phyloP scores from a whole-genome alignment of 139 green algal species.

The Volvox africanus region DNA sequence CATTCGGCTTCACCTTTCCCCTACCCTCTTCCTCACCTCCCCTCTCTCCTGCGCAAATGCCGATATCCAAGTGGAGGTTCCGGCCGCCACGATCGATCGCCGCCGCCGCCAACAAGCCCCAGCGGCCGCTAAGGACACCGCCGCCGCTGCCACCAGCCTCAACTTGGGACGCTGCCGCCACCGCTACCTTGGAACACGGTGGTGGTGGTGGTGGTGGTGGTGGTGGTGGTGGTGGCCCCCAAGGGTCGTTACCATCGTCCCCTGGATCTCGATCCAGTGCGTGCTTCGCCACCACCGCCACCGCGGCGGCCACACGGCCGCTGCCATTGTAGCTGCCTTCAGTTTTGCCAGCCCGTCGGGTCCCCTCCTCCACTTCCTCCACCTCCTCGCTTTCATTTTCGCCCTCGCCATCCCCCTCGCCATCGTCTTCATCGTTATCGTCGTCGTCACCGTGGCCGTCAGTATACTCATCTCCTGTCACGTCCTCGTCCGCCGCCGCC shows the following conservation, averaged over 20 bases:
- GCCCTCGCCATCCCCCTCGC: constrained; percentile 37
- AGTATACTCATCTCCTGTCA: constrained; percentile 17
- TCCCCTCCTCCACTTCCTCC: neutral
- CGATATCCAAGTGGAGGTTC: constrained; percentile 73
- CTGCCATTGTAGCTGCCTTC: neutral
- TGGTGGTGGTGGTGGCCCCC: neutral
- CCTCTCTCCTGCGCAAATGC: constrained; percentile 64
- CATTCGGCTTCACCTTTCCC: too few relatives aligned
- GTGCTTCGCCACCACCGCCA: neutral
- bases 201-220: neutral
- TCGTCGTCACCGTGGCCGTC: constrained; percentile 12
- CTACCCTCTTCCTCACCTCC: constrained; percentile 16
- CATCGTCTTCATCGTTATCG: constrained; percentile 29
- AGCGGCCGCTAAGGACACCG: constrained; percentile 6
- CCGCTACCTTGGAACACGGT: neutral
- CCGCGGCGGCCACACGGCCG: neutral
- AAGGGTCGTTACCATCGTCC: neutral
- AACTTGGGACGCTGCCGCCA: neutral
- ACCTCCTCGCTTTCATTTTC: constrained; percentile 43
- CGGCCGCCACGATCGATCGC: neutral
- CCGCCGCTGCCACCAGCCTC: neutral
- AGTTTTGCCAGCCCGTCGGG: neutral
- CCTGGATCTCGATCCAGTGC: constrained; percentile 7
- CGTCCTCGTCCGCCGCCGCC: constrained; percentile 38
- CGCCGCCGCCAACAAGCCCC: neutral